Base-by-base conservation (phyloP, 345 rosid species). In the Citrus glauca region DNA sequence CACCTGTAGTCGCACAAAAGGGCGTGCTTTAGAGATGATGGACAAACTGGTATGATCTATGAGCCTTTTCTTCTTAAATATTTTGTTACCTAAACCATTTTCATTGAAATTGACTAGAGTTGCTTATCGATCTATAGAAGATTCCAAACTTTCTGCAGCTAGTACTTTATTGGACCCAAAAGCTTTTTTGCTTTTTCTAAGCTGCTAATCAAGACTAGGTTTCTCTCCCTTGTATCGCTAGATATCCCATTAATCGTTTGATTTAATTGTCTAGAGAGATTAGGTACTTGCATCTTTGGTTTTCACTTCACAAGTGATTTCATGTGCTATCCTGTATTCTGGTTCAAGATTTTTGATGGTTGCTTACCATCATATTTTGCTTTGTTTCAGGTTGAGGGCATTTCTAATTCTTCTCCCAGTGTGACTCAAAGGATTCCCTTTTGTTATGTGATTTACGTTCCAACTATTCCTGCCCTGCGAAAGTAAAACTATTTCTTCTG, bases 1-100 rank as follows among this genome's bases (percentile, higher is more conserved):
- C 27, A 87, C 94, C 79, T 94, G 95, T 73, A 83, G 87, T 83
- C 97, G 91, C 74, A 93, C 99, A 72, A 92, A 90, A 85, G 90
- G 83, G 71, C 97, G 98, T 27, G 94, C 99, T 71, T 72, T 93
- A 79, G 90, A 82, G 84, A 95, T 90, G 98, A 92, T 95, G 98
- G 86, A 91, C 68, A 93, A 89, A 83, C 80, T 92, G 98, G 98
- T 95, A 89, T 22, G 76, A 73, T 78, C 38, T 9, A 38, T 35
- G 24, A 22, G 4, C 61, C 45, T 61, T 22, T 61, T 61, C 22
- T 16, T 48, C 38, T 70, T 17, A 40, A 48, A 28, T 28, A 57
- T 50, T 69, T 45, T 42, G 48, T 17, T 42, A 42, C 59, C 45
- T 2, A 9, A n/a, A 11, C 6, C 28, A 28, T 70, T 16, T 50